Evolutionary conservation across 257 asterid genomes (phyloP), one percentile per base, ranked within the genome.

Genomic region (Craterostigma plantagineum): DNA sequence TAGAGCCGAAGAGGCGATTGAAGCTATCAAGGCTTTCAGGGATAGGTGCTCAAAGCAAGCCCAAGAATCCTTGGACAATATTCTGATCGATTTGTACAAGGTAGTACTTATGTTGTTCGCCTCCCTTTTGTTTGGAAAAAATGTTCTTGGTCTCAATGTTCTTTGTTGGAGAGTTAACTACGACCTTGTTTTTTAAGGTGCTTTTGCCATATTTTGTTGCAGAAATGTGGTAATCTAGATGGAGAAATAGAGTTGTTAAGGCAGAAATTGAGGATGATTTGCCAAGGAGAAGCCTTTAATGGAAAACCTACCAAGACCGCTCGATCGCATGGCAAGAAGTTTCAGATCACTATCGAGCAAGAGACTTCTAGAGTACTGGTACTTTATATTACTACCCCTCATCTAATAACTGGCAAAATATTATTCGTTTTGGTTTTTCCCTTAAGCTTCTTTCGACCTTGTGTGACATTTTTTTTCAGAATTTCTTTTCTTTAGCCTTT

Each of bases 291-390:
- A 49, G 93, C 75, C 4, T 85, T 85, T 44, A 85, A 85, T 33
- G 93, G 93, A 35, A 80, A 68, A 56, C 80, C 79, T 30, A 84
- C 96, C 0, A 84, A 84, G 60, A 84, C 93, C 1, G 96, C 93
- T 40, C 93, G 92, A 47, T 79, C 96, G 10, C 96, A 79, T 63
- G 92, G 96, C 34, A 80, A 58, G 67, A 85, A 85, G 71, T 80
- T 85, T 62, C 96, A 80, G 65, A 92, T 85, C 52, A 72, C 93
- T 0, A 33, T 85, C 54, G 70, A 72, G 68, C 92, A 85, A 52
- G 96, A 85, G 61, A 80, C 92, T 11, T 77, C 96, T 10, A 66
- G 93, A 56, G 62, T 80, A 64, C 67, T 85, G 96, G 96, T 69
- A 68, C 18, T n/a, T n/a, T 23, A 23, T 23, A 2, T 23, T 23